Evolutionary conservation across 2,329 filamentous ascomycete species (phyloP).

Genomic region (Botrytis cinerea): DNA sequence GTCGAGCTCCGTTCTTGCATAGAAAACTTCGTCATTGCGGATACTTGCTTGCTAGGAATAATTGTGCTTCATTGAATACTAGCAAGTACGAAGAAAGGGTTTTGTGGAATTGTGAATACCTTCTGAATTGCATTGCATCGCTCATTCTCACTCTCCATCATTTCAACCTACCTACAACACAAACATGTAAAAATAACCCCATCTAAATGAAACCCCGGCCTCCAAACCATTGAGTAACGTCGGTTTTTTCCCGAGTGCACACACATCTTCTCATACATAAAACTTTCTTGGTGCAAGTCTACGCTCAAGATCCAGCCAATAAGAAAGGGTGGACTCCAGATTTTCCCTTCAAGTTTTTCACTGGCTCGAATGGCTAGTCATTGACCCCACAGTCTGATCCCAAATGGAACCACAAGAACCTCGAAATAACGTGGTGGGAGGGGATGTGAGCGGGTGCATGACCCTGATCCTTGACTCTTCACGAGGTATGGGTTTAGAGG

Average conservation of each 20-base stretch:
- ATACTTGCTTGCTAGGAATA: background rate
- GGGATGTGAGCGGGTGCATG: conserved; percentile 17
- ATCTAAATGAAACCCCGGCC: background rate
- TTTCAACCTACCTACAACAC: background rate
- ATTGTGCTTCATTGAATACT: background rate
- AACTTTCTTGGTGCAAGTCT: conserved; percentile 1
- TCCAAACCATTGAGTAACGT: background rate
- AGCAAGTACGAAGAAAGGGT: background rate
- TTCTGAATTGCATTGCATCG: background rate
- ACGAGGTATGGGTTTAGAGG: background rate
- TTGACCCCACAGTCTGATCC: conserved; percentile 19
- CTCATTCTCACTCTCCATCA: background rate
- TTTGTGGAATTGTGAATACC: background rate
- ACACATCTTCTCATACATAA: background rate
- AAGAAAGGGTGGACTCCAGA: background rate
- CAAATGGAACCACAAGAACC: conserved; percentile 15
- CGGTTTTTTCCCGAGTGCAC: background rate
- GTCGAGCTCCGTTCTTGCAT: conserved; percentile 1
- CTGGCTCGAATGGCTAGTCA: background rate
- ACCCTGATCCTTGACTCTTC: conserved; percentile 20
- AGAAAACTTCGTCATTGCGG: conserved; percentile 2
- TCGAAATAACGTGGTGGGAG: conserved; percentile 24
- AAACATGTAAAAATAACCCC: background rate
- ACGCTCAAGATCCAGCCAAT: background rate
- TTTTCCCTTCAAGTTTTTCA: background rate